These are phyloP conservation scores for Cavenderia fasciculata DNA, from an alignment of 78 protist genomes.

Conservation along the genomic window DNA sequence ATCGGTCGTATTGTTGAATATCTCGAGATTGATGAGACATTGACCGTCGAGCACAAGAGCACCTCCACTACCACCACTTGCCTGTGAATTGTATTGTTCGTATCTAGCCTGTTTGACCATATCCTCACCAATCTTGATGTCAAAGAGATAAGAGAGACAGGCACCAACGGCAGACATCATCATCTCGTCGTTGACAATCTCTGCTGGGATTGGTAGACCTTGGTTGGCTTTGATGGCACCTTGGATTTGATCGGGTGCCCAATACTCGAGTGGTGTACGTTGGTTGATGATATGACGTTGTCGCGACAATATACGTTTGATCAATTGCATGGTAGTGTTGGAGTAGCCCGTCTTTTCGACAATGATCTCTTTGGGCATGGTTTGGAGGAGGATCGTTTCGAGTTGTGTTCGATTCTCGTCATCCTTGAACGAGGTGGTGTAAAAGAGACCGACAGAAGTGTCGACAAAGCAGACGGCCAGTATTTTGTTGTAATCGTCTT, in stretches of 20 bases:
- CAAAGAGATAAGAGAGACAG: conserved; percentile 37
- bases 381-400: conserved; percentile 71
- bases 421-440: conserved; percentile 28
- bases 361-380: conserved; percentile 71
- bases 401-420: conserved; percentile 57
- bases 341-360: conserved; percentile 22
- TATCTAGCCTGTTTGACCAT: conserved; percentile 22
- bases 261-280: conserved; percentile 8
- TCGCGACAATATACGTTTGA: conserved; percentile 21
- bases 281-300: conserved; percentile 16
- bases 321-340: neutral
- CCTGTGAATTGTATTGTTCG: conserved; percentile 29
- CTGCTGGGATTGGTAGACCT: neutral
- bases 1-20: conserved; percentile 68
- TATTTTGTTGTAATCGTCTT: conserved; percentile 2
- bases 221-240: neutral
- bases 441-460: conserved; percentile 72
- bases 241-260: neutral
- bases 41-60: conserved; percentile 75
- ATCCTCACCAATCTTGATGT: conserved; percentile 20
- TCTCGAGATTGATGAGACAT: conserved; percentile 66
- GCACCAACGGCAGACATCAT: conserved; percentile 54
- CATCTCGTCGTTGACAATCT: neutral
- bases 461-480: conserved; percentile 85
- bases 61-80: conserved; percentile 28